Evolutionary conservation across 768 basidiomycete genomes (phyloP).

Genomic region (Xerocomellus amylosporus): DNA sequence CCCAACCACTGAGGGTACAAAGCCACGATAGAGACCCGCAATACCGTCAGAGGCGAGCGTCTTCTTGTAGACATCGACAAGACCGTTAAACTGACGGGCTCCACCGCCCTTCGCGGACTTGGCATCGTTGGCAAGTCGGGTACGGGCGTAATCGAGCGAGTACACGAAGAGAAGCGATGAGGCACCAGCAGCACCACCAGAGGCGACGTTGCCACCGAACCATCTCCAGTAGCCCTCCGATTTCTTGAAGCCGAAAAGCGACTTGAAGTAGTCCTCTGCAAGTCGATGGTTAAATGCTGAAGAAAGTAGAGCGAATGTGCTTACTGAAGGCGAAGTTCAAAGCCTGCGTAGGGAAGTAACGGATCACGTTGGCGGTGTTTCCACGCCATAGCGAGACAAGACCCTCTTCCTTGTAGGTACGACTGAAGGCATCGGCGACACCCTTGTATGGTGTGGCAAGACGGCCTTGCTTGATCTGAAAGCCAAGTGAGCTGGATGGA

Average conservation of each 20-base stretch:
- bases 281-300: slow-evolving; percentile 2
- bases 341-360: slow-evolving; percentile 99
- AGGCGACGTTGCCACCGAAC: slow-evolving; percentile 97
- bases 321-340: slow-evolving; percentile 99
- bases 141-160: slow-evolving; percentile 99
- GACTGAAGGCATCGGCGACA: slow-evolving; percentile 83
- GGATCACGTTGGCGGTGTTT: slow-evolving; percentile 99
- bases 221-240: slow-evolving; percentile 96
- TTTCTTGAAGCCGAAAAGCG: slow-evolving; percentile 98
- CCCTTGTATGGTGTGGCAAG: slow-evolving; percentile 96
- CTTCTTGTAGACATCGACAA: slow-evolving; percentile 96
- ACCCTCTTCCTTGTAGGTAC: slow-evolving; percentile 96
- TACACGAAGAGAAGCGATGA: slow-evolving; percentile 98
- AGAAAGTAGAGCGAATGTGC: slow-evolving; percentile 32
- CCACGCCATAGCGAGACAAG: slow-evolving; percentile 96
- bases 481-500: slow-evolving; percentile 3
- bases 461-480: slow-evolving; percentile 98
- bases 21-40: slow-evolving; percentile 99
- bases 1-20: slow-evolving; percentile 98
- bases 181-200: slow-evolving; percentile 99
- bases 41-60: slow-evolving; percentile 97
- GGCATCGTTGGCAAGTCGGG: slow-evolving; percentile 96
- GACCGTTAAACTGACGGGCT: slow-evolving; percentile 96
- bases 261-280: slow-evolving; percentile 95
- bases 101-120: slow-evolving; percentile 94